A percentile compares a stretch with the other conserved stretches of the same genome.
Evolutionary conservation across 345 rosid species (phyloP).

Genomic region (Leavenworthia alabamica): DNA sequence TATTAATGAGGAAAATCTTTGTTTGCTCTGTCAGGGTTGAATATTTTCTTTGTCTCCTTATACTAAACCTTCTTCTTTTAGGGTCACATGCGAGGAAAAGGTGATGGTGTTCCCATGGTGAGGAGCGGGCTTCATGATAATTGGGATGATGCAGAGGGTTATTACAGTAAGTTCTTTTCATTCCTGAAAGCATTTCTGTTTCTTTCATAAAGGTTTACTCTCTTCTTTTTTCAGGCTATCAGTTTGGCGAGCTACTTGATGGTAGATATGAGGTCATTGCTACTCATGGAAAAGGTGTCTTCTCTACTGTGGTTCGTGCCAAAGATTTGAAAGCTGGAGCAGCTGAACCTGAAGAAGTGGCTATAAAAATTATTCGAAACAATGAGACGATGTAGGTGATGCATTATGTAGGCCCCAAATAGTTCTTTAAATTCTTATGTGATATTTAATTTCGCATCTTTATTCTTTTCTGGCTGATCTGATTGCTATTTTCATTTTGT

Average conservation of each 20-base stretch:
- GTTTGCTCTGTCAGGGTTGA: conserved; percentile 5
- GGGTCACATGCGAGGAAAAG: conserved; percentile 56
- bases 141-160: conserved; percentile 99
- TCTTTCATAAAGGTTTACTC: not conserved
- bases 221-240: conserved; percentile 52
- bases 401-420: conserved; percentile 5
- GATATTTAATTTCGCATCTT: not conserved
- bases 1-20: not conserved
- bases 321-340: conserved; percentile 71
- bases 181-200: not conserved
- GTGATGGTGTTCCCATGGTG: conserved; percentile 57
- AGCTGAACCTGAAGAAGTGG: conserved; percentile 79
- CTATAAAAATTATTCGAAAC: conserved; percentile 89
- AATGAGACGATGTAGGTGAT: conserved; percentile 82
- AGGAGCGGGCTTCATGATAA: conserved; percentile 92
- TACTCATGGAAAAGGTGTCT: conserved; percentile 97
- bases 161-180: conserved; percentile 64
- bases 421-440: not conserved
- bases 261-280: conserved; percentile 92
- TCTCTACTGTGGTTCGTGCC: conserved; percentile 91
- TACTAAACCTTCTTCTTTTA: conserved; percentile 6
- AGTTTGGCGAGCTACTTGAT: conserved; percentile 92
- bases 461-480: conserved; percentile 6
- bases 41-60: not conserved
- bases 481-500: conserved; percentile 13